Conservation (phyloP, 1,284 basidiomycete genomes). For the Trichosporon inkin region DNA sequence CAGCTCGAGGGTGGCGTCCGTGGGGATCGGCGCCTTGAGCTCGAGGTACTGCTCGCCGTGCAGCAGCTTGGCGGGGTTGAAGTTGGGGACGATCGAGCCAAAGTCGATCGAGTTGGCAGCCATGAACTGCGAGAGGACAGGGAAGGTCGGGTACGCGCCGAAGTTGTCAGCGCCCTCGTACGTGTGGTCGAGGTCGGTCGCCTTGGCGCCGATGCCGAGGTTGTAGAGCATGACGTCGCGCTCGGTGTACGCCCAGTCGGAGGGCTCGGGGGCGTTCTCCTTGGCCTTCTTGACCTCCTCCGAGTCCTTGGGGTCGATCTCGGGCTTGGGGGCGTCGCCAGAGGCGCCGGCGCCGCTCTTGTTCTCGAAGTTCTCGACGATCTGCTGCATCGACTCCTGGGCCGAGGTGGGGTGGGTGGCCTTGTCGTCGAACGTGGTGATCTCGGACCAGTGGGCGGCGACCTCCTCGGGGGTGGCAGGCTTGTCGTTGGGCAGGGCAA, state of each 20-base stretch:
- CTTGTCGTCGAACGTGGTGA: constrained; percentile 78
- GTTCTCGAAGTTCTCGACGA: constrained; percentile 78
- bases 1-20: constrained; percentile 75
- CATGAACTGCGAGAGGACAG: constrained; percentile 88
- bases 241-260: constrained; percentile 73
- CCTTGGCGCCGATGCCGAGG: constrained; percentile 90
- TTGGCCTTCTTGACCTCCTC: constrained; percentile 80
- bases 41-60: constrained; percentile 96
- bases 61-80: constrained; percentile 90
- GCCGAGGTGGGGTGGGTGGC: constrained; percentile 70
- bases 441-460: constrained; percentile 67
- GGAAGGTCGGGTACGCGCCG: constrained; percentile 81
- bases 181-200: constrained; percentile 84
- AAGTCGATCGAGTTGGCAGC: constrained; percentile 61
- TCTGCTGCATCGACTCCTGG: constrained; percentile 68
- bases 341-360: constrained; percentile 50
- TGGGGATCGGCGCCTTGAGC: constrained; percentile 84
- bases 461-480: constrained; percentile 74
- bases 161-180: constrained; percentile 89
- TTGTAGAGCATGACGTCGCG: constrained; percentile 94
- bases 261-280: constrained; percentile 57
- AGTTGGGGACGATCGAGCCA: constrained; percentile 84
- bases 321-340: constrained; percentile 58
- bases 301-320: constrained; percentile 78
- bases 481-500: constrained; percentile 68